Conservation (phyloP, 2,329 filamentous ascomycete species). For the Aspergillus novofumigatus region DNA sequence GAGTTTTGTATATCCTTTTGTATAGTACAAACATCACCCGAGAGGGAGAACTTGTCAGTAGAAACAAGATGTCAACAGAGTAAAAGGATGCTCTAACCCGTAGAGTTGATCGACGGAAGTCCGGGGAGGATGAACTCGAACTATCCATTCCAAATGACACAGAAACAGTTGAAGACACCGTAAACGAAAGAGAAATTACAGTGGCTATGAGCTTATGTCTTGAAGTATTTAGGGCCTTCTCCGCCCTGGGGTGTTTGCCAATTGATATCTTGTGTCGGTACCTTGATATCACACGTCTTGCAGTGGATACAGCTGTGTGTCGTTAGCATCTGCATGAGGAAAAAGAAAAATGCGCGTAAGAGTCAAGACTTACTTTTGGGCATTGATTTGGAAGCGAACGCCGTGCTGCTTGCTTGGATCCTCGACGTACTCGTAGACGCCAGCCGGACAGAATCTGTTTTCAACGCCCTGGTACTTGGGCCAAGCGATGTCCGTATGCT, state of each 20-base stretch:
- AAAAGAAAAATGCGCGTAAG: background rate
- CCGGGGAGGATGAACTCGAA: background rate
- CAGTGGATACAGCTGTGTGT: constrained; percentile 84
- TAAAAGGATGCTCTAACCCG: background rate
- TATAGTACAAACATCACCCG: background rate
- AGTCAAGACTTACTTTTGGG: constrained; percentile 75
- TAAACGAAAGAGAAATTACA: background rate
- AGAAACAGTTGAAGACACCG: background rate
- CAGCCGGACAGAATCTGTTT: constrained; percentile 94
- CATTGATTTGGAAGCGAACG: constrained; percentile 94
- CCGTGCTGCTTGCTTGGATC: constrained; percentile 81
- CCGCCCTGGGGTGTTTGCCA: constrained; percentile 94
- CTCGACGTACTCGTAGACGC: constrained; percentile 97
- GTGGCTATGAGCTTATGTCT: constrained; percentile 43
- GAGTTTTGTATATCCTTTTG: background rate
- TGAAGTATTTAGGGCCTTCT: constrained; percentile 64
- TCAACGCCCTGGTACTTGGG: constrained; percentile 88
- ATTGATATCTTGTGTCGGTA: constrained; percentile 93
- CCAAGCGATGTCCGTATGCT: constrained; percentile 76
- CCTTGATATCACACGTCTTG: constrained; percentile 99
- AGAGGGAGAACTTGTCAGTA: background rate
- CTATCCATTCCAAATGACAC: background rate
- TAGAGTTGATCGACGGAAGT: background rate
- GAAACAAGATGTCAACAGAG: background rate
- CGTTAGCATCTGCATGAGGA: constrained; percentile 12